Conservation (phyloP, 2,329 filamentous ascomycete genomes). For the Ophiobolus disseminans region DNA sequence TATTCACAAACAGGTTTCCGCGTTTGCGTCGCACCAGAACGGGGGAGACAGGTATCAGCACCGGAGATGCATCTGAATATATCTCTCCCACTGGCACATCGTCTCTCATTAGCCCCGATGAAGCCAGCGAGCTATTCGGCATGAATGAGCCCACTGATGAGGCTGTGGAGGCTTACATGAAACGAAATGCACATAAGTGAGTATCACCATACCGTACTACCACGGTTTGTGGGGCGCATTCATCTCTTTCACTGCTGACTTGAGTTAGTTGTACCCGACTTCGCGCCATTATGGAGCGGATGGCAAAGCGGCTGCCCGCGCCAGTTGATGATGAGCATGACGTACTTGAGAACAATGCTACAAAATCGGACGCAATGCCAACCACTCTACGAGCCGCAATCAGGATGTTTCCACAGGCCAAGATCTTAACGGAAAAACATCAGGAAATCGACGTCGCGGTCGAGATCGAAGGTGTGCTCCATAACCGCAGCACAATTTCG, state of each 20-base stretch:
- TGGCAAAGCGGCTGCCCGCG: conserved; percentile 25
- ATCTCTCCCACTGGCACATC: neutral
- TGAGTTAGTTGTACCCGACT: conserved; percentile 19
- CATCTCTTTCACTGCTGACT: neutral
- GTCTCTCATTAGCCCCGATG: conserved; percentile 3
- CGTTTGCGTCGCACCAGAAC: conserved; percentile 30
- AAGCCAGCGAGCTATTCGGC: neutral
- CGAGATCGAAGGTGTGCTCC: conserved; percentile 37
- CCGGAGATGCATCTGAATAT: conserved; percentile 8
- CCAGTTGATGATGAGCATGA: conserved; percentile 19
- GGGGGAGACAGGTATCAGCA: conserved; percentile 18
- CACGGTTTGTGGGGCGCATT: neutral
- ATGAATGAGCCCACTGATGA: conserved; percentile 9
- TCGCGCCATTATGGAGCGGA: conserved; percentile 17
- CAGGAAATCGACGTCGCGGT: conserved; percentile 41
- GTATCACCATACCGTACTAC: too few relatives aligned
- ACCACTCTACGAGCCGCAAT: conserved; percentile 31
- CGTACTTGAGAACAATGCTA: neutral
- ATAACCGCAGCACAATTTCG: conserved; percentile 26
- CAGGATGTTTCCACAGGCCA: conserved; percentile 28
- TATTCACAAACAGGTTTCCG: conserved; percentile 26
- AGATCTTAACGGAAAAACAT: conserved; percentile 22
- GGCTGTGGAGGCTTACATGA: conserved; percentile 20
- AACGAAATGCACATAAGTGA: conserved; percentile 24
- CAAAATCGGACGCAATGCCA: conserved; percentile 7